Percentiles rank a stretch among this genome's conserved stretches.
Conservation (phyloP, 2,329 filamentous ascomycete species). For the Fusarium piperis region DNA sequence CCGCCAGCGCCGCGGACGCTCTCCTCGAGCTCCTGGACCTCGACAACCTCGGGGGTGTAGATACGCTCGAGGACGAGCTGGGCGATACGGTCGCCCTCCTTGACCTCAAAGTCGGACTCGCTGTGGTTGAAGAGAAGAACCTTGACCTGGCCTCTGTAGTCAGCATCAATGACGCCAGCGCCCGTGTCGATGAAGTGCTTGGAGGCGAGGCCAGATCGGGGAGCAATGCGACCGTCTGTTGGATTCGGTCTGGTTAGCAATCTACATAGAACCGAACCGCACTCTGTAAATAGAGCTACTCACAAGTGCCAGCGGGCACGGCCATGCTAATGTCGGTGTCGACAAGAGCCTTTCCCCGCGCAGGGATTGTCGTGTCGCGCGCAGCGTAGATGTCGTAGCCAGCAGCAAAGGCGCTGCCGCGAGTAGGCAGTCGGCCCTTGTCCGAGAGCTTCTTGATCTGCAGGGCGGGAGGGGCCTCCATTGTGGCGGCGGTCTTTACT, state of each 20-base stretch:
- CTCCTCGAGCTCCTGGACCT: constrained; percentile 87
- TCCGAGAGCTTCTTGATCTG: constrained; percentile 89
- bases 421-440: constrained; percentile 83
- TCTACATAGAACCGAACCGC: background rate
- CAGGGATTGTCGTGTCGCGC: constrained; percentile 77
- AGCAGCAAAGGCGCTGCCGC: constrained; percentile 88
- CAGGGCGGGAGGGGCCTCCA: constrained; percentile 66
- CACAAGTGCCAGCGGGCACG: constrained; percentile 90
- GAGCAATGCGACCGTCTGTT: constrained; percentile 86
- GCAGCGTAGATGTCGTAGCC: constrained; percentile 94
- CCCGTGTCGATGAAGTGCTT: constrained; percentile 98
- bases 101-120: constrained; percentile 82
- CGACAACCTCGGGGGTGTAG: constrained; percentile 90
- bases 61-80: constrained; percentile 96
- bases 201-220: constrained; percentile 87
- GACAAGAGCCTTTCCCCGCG: constrained; percentile 84
- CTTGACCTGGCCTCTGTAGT: constrained; percentile 94
- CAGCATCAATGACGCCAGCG: constrained; percentile 96
- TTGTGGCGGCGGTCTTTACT: constrained; percentile 68
- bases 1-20: constrained; percentile 91
- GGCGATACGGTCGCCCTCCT: constrained; percentile 88
- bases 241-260: background rate
- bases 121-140: constrained; percentile 94
- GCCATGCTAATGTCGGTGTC: constrained; percentile 93
- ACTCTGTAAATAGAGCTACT: constrained; percentile 44